Evolutionary conservation across 352 stramenopile species (phyloP), one percentile per base, ranked within the genome.

Genomic region (Globisporangium splendens): DNA sequence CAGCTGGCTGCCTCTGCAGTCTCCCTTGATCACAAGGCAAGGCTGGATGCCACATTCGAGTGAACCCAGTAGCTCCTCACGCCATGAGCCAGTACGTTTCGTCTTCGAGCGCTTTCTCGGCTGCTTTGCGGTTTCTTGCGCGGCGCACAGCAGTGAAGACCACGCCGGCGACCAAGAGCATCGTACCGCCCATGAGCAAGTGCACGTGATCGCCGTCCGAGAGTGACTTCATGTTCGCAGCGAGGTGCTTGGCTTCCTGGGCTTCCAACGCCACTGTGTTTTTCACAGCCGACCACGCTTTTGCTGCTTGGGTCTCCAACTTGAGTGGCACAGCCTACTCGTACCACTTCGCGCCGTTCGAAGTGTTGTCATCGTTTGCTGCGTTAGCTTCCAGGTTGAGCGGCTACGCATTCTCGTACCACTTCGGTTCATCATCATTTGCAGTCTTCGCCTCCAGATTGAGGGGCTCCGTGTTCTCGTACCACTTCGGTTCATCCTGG

Each of bases 11-110:
- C 8, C n/a, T n/a, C n/a, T n/a, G n/a, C n/a, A n/a, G n/a, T n/a
- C n/a, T n/a, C 28, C 28, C 28, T 35, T 35, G 28, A 35, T 35
- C 28, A 10, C 28, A 35, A 4, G n/a, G 28, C 5, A 35, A 10
- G 28, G 5, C 28, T 35, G 28, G 28, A 35, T 10, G 7, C 28
- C 28, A 10, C 28, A 10, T 35, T 35, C 8, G 28, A 35, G 28
- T 35, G 28, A 35, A 8, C 5, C 28, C 28, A 35, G 28, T 35
- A 35, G 28, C 28, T 35, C 3, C 50, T 33, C 35, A 56, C 20
- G 41, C 22, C 52, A 58, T 58, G 52, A 58, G 52, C 15, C 22
- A 11, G 53, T 59, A 59, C 28, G 53, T 59, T 7, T 59, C 53
- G 42, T 59, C 28, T 10, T 59, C 43, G 17, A 59, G 24, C 28